Base-by-base conservation (phyloP, 768 basidiomycete species). In the Leucocoprinus leucothites region DNA sequence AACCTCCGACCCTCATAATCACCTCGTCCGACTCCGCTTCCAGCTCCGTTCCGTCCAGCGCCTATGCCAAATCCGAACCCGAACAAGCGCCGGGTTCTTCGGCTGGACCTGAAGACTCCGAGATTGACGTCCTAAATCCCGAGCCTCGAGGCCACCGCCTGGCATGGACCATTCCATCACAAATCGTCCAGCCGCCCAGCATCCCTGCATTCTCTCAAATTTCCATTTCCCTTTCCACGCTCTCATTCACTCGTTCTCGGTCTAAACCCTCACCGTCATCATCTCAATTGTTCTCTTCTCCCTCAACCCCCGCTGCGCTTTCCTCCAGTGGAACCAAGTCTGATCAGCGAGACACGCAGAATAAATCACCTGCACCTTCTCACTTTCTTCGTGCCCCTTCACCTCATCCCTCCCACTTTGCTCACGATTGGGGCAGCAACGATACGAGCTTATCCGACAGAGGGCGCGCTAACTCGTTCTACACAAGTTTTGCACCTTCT, bases 141-240 rank as follows among this genome's bases (percentile, higher is more conserved):
- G 24, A 5, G 53, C 53, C 53, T 55, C 53, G 53, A 55, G 45
- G 53, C 46, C 36, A 42, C 45, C 45, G 31, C 45, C 35, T 47
- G 52, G 22, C 52, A 18, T 36, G 11, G 44, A 36, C 52, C 21
- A 26, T 28, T 38, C 31, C 41, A 42, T 34, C 50, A 34, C 40
- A 16, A 22, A 44, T 44, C 21, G 35, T 21, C 45, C 43, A 53
- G 26, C 3, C 21, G 44, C 22, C 52, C 43, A 34, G 22, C 45
- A 46, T n/a, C 44, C 52, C 52, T 35, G 52, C 31, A 19, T 18
- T 38, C 16, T n/a, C 44, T 49, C 40, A 28, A 56, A 48, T 43
- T 48, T 56, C 54, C 28, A 26, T 45, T 31, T 46, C 35, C 14
- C 21, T 46, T 43, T 45, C 34, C n/a, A 21, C 35, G 18, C 44